phyloP scores from a whole-genome alignment of 2,329 filamentous ascomycete species.

The Apiospora aurea region DNA sequence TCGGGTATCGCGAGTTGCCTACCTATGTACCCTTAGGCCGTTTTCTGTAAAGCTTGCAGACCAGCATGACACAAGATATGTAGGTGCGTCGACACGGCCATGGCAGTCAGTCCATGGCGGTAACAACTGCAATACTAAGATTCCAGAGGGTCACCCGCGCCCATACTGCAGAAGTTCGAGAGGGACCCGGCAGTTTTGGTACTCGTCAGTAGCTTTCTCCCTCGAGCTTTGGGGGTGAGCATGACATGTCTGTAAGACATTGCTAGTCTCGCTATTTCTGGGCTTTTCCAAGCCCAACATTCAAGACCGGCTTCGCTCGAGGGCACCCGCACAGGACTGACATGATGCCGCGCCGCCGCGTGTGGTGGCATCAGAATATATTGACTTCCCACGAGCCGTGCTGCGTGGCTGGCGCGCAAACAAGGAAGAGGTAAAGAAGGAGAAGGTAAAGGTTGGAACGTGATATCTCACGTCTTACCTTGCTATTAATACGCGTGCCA shows the following conservation, averaged over 20 bases:
- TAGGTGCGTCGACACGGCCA: not conserved
- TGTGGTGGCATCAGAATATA: conserved; percentile 14
- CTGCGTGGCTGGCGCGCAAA: not conserved
- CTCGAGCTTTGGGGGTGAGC: conserved; percentile 4
- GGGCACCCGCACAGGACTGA: not conserved
- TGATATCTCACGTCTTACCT: conserved; percentile 16
- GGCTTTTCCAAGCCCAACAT: not conserved
- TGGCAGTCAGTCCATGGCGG: not conserved
- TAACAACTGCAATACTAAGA: not conserved
- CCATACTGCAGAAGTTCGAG: not conserved
- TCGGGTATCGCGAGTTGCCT: not conserved
- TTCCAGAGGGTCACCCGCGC: not conserved
- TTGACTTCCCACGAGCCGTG: conserved; percentile 4
- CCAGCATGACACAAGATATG: not conserved
- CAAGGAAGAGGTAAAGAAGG: not conserved
- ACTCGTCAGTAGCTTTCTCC: not conserved
- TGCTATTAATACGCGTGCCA: conserved; percentile 19
- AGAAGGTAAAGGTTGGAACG: not conserved
- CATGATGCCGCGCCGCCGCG: not conserved
- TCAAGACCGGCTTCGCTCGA: not conserved
- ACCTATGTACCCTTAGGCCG: not conserved
- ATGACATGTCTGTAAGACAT: conserved; percentile 14
- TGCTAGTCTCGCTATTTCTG: not conserved
- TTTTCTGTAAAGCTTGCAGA: not conserved
- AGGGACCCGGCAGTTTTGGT: not conserved